Evolutionary conservation across 257 asterid species (phyloP).

Genomic region (Rauvolfia tetraphylla): DNA sequence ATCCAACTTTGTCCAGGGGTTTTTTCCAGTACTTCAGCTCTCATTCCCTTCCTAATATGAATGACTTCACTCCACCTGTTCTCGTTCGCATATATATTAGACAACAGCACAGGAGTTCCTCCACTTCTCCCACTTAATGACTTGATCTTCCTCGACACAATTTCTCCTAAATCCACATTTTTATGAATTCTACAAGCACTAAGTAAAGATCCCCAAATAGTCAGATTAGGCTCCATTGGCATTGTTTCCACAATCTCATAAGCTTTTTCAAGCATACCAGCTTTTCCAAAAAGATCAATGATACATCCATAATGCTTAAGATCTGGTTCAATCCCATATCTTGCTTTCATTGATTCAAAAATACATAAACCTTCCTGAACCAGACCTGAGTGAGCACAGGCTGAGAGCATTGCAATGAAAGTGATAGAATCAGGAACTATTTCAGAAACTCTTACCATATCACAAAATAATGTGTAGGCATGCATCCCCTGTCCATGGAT

Average conservation of each 20-base stretch:
- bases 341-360: constrained; percentile 36
- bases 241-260: constrained; percentile 34
- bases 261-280: constrained; percentile 45
- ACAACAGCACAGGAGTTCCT: constrained; percentile 43
- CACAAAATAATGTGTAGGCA: constrained; percentile 30
- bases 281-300: constrained; percentile 50
- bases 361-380: constrained; percentile 43
- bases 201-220: constrained; percentile 46
- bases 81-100: constrained; percentile 44
- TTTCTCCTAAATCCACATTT: constrained; percentile 36
- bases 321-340: constrained; percentile 35
- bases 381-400: constrained; percentile 49
- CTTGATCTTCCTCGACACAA: constrained; percentile 37
- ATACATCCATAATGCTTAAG: constrained; percentile 53
- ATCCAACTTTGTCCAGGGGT: constrained; percentile 50
- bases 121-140: constrained; percentile 35
- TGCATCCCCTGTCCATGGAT: constrained; percentile 42
- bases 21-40: constrained; percentile 30
- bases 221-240: constrained; percentile 43
- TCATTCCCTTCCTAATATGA: constrained; percentile 39
- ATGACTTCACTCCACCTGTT: constrained; percentile 41
- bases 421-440: constrained; percentile 42
- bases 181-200: constrained; percentile 42
- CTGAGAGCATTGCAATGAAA: constrained; percentile 39
- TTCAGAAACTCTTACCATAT: constrained; percentile 26